Evolutionary conservation across 2,329 filamentous ascomycete species (phyloP).

Genomic region (Colletotrichum musae): DNA sequence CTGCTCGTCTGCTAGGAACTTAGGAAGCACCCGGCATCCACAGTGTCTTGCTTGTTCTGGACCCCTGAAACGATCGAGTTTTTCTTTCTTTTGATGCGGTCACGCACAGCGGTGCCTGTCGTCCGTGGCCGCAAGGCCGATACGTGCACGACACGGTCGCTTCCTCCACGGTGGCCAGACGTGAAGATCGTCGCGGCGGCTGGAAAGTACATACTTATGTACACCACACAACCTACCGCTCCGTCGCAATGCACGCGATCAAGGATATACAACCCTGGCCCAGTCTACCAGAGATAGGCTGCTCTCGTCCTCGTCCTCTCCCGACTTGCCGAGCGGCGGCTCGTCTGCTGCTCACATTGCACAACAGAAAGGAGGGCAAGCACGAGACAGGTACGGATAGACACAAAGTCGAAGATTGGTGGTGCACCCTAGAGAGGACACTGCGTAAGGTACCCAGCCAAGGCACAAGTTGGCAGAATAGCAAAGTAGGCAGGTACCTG

Average conservation of each 20-base stretch:
- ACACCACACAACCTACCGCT: too few species aligned
- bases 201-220: not conserved
- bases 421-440: not conserved
- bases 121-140: not conserved
- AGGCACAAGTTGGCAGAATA: constrained; percentile 12
- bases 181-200: constrained; percentile 14
- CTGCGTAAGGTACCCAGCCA: constrained; percentile 18
- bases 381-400: not conserved
- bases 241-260: not conserved
- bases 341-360: constrained; percentile 15
- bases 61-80: constrained; percentile 41
- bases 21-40: constrained; percentile 36
- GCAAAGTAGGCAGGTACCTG: not conserved
- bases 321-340: not conserved
- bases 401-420: not conserved
- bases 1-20: constrained; percentile 23
- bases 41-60: constrained; percentile 37
- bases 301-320: not conserved
- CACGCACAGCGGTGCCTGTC: constrained; percentile 13
- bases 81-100: constrained; percentile 30
- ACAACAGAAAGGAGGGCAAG: constrained; percentile 23
- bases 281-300: constrained; percentile 2
- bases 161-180: constrained; percentile 20
- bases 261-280: constrained; percentile 8
- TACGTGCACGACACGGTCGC: constrained; percentile 8